Percentiles rank a stretch among this genome's conserved stretches.
phyloP scores from a whole-genome alignment of 495 filamentous ascomycete genomes.

The Penicillium simplicissimum region DNA sequence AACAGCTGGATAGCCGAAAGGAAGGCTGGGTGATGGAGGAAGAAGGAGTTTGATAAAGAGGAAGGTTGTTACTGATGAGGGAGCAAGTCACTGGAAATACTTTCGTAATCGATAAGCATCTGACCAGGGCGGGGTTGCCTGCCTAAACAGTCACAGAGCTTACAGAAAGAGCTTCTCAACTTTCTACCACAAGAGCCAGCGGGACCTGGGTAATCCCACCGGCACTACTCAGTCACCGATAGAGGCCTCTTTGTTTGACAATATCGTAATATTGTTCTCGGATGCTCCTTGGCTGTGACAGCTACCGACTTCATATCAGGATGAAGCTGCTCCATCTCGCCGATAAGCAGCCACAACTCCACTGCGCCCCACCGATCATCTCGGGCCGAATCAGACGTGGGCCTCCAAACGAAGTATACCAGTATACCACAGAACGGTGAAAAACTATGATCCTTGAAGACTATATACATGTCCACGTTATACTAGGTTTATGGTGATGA shows the following conservation, averaged over 20 bases:
- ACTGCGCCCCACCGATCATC: constrained; percentile 14
- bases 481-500: no score
- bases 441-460: no score
- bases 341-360: constrained; percentile 9
- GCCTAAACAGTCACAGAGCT: not conserved
- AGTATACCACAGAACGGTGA: no score
- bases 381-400: not conserved
- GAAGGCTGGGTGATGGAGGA: not conserved
- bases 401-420: not conserved
- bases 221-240: not conserved
- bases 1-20: not conserved
- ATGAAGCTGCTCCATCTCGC: not conserved
- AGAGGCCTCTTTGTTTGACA: not conserved
- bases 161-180: not conserved
- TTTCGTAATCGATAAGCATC: constrained; percentile 10
- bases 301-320: not conserved
- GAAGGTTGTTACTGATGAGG: not conserved
- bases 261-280: not conserved
- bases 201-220: no score
- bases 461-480: no score
- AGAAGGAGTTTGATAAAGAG: not conserved
- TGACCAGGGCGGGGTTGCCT: constrained; percentile 9
- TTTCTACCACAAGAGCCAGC: not conserved
- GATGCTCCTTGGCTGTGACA: not conserved
- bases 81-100: not conserved